phyloP scores from a whole-genome alignment of 768 basidiomycete species.

The Coprinellus aureogranulatus region DNA sequence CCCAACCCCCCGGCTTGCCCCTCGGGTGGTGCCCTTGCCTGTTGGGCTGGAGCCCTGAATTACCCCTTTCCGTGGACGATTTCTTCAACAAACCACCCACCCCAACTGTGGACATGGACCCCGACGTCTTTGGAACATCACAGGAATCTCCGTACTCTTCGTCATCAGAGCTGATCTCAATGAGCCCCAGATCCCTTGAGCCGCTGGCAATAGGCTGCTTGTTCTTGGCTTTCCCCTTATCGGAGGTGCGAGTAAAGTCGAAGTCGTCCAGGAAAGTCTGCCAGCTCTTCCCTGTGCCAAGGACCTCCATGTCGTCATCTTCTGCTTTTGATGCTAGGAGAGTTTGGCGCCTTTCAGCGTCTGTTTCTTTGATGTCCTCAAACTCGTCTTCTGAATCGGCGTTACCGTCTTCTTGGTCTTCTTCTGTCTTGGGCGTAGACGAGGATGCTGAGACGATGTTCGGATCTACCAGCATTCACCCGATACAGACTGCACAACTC shows the following conservation, averaged over 20 bases:
- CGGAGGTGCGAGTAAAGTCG: slow-evolving; percentile 26
- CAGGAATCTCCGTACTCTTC: slow-evolving; percentile 16
- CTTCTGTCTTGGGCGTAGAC: slow-evolving; percentile 1
- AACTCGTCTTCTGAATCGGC: slow-evolving; percentile 32
- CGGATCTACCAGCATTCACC: too few species aligned
- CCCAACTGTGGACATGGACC: slow-evolving; percentile 28
- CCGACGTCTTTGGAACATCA: slow-evolving; percentile 30
- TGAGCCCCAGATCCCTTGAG: slow-evolving; percentile 1
- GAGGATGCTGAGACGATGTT: not conserved
- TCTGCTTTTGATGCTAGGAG: slow-evolving; percentile 48
- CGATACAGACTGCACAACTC: not conserved
- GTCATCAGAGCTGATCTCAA: slow-evolving; percentile 18
- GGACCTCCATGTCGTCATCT: slow-evolving; percentile 37
- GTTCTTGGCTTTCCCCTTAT: not conserved
- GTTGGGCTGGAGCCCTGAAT: not conserved
- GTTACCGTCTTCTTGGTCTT: slow-evolving; percentile 11
- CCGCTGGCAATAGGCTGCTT: not conserved
- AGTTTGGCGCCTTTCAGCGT: slow-evolving; percentile 47
- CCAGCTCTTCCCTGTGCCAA: slow-evolving; percentile 40
- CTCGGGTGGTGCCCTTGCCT: not conserved
- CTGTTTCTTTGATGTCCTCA: slow-evolving; percentile 40
- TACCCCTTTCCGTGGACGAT: slow-evolving; percentile 9
- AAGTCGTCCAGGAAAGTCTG: slow-evolving; percentile 53
- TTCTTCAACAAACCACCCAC: not conserved
- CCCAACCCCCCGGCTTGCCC: slow-evolving; percentile 22